Evolutionary conservation across 345 rosid species (phyloP).

Genomic region (Melastoma malabathricum): DNA sequence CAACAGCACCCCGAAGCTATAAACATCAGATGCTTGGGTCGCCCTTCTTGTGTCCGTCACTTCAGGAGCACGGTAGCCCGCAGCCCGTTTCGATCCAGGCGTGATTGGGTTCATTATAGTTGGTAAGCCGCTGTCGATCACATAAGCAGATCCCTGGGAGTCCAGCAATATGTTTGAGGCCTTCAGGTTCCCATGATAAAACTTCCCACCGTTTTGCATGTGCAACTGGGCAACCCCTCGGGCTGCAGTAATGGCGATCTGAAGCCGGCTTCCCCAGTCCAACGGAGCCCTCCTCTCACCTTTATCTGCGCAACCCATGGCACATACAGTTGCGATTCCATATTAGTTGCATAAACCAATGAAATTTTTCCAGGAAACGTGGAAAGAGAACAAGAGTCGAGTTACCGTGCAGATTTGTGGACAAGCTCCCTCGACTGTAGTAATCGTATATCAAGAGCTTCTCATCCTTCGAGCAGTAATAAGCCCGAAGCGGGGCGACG

Average conservation of each 20-base stretch:
- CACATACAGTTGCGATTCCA: neutral
- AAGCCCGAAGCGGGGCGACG: constrained; percentile 59
- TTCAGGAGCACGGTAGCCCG: constrained; percentile 85
- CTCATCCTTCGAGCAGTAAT: constrained; percentile 79
- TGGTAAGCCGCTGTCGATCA: constrained; percentile 72
- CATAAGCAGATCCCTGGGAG: constrained; percentile 33
- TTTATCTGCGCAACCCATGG: constrained; percentile 31
- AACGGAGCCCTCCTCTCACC: constrained; percentile 32
- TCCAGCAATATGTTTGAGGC: constrained; percentile 75
- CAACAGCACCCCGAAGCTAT: constrained; percentile 71
- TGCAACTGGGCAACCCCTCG: constrained; percentile 72
- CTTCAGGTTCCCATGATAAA: constrained; percentile 81
- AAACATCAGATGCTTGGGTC: constrained; percentile 58
- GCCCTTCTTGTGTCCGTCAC: constrained; percentile 56
- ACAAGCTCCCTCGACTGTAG: constrained; percentile 47
- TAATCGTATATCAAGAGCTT: constrained; percentile 78
- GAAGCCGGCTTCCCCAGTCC: constrained; percentile 65
- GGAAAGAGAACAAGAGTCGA: neutral
- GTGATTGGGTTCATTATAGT: constrained; percentile 48
- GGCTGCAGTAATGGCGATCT: constrained; percentile 58
- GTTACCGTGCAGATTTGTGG: constrained; percentile 68
- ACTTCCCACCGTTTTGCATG: constrained; percentile 41
- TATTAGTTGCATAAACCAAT: too few species aligned
- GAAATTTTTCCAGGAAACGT: neutral
- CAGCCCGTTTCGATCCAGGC: constrained; percentile 36